Conservation (phyloP, 495 filamentous ascomycete species). For the Tetracladium marchalianum region DNA sequence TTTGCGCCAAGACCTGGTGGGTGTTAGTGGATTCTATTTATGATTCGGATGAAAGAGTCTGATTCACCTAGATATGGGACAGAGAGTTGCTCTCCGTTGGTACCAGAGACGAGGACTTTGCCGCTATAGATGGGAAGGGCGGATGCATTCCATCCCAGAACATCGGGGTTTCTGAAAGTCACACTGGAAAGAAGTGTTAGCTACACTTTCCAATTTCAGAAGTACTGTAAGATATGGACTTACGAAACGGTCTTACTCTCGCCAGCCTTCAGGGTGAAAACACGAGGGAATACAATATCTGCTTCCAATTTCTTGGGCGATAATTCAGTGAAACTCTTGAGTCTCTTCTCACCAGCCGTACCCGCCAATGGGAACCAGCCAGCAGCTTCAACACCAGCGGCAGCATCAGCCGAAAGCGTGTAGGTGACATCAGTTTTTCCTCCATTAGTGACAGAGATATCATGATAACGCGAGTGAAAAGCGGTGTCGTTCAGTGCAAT, state of each 20-base stretch:
- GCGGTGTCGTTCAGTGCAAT: conserved; percentile 36
- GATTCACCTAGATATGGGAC: conserved; percentile 24
- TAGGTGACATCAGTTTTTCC: conserved; percentile 25
- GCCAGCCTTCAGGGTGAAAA: conserved; percentile 7
- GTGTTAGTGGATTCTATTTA: neutral
- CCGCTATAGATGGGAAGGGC: conserved; percentile 27
- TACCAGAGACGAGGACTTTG: conserved; percentile 24
- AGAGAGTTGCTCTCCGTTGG: conserved; percentile 23
- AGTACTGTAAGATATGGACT: neutral
- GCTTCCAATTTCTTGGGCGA: neutral
- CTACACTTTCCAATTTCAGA: no score
- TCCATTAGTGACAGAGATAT: conserved; percentile 32
- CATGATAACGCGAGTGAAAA: conserved; percentile 21
- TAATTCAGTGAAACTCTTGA: neutral
- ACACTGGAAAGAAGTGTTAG: no score
- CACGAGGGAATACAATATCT: conserved; percentile 5
- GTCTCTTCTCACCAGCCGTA: conserved; percentile 5
- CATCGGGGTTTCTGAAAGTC: no score
- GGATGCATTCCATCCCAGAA: conserved; percentile 1
- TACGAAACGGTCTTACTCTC: conserved; percentile 11
- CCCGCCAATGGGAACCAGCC: neutral
- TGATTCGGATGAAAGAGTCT: conserved; percentile 1
- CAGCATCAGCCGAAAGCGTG: conserved; percentile 20
- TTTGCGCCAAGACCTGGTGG: conserved; percentile 10
- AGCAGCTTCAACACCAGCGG: conserved; percentile 8